Evolutionary conservation across 768 basidiomycete species (phyloP).

Genomic region (Naematelia aurantialba): DNA sequence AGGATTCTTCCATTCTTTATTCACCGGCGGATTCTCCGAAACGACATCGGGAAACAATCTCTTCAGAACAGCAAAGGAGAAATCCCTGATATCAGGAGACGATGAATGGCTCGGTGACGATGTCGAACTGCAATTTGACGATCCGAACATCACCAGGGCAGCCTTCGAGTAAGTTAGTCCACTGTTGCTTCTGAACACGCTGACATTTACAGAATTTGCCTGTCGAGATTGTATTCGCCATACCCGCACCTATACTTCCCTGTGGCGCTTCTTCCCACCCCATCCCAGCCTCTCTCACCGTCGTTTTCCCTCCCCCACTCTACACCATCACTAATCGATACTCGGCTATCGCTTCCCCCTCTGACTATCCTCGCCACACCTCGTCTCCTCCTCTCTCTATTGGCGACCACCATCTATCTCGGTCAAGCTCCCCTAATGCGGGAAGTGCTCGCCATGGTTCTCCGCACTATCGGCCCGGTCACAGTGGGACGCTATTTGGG

Average conservation of each 20-base stretch:
- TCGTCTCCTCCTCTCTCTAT: conserved; percentile 74
- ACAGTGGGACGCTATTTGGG: conserved; percentile 73
- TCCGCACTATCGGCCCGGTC: conserved; percentile 71
- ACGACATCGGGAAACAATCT: conserved; percentile 5
- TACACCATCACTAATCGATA: conserved; percentile 53
- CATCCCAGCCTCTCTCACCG: conserved; percentile 64
- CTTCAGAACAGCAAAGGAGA: conserved; percentile 23
- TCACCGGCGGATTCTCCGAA: conserved; percentile 57
- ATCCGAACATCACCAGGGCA: conserved; percentile 80
- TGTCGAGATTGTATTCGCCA: conserved; percentile 81
- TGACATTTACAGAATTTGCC: conserved; percentile 61
- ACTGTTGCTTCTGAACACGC: neutral
- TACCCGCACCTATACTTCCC: conserved; percentile 71
- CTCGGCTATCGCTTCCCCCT: conserved; percentile 33
- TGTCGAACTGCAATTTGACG: conserved; percentile 71
- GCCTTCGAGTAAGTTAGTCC: conserved; percentile 74
- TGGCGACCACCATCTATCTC: conserved; percentile 82
- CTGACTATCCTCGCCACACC: conserved; percentile 65
- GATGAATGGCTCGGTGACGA: conserved; percentile 53
- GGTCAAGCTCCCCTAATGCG: conserved; percentile 72
- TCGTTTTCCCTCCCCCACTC: conserved; percentile 25
- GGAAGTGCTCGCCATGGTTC: conserved; percentile 67
- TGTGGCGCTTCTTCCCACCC: conserved; percentile 62
- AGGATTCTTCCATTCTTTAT: conserved; percentile 86
- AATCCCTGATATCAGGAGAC: conserved; percentile 10